These are phyloP conservation scores for Mortierella sp. DNA, from an alignment of 371 early-diverging fungal genomes.

Conservation along the genomic window DNA sequence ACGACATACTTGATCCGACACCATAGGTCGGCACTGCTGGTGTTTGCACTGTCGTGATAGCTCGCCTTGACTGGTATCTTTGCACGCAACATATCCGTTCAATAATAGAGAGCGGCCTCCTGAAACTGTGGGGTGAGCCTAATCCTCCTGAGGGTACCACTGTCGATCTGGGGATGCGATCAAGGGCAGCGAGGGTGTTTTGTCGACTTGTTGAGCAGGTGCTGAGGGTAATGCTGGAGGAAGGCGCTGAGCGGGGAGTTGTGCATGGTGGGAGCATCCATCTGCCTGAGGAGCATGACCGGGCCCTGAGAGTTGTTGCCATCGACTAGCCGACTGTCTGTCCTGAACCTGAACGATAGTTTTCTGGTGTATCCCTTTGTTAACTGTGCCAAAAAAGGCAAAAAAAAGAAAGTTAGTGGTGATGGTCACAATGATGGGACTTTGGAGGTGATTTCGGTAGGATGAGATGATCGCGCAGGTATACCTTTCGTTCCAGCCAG, in stretches of 20 bases:
- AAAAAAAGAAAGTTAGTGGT: background rate
- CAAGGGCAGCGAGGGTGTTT: background rate
- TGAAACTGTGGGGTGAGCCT: background rate
- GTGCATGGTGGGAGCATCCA: background rate
- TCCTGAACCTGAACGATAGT: background rate
- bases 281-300: slow-evolving; percentile 30
- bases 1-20: background rate
- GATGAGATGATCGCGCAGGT: background rate
- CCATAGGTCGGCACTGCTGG: background rate
- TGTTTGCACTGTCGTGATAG: background rate
- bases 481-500: too few species aligned
- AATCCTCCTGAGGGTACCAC: background rate
- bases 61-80: background rate
- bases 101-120: background rate
- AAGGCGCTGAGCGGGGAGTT: background rate
- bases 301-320: slow-evolving; percentile 35
- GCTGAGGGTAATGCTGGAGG: background rate
- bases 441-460: background rate
- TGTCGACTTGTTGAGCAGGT: background rate
- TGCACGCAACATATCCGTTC: slow-evolving; percentile 2
- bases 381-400: background rate
- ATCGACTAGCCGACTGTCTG: slow-evolving; percentile 5
- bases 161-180: background rate
- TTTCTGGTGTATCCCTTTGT: background rate
- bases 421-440: background rate